A percentile compares a stretch with the other conserved stretches of the same genome.
These are phyloP conservation scores for Zychaea mexicana DNA, from an alignment of 371 early-diverging fungal genomes.

Conservation along the genomic window DNA sequence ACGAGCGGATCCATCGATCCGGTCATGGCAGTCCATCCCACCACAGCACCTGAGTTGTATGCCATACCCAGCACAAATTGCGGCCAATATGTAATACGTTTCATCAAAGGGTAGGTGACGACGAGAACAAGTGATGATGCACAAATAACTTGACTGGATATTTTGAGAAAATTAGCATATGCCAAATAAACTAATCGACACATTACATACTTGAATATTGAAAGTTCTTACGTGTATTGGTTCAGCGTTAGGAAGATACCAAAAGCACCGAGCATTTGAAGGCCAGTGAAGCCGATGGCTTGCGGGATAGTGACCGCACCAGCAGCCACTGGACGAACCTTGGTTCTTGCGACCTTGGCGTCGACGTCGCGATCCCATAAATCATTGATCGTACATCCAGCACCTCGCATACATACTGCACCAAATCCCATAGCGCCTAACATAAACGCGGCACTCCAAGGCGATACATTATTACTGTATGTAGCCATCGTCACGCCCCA, in stretches of 20 bases:
- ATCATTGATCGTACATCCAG: conserved; percentile 97
- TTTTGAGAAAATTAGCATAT: conserved; percentile 3
- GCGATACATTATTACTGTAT: conserved; percentile 54
- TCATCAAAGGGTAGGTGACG: conserved; percentile 92
- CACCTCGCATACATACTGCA: conserved; percentile 94
- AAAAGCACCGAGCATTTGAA: conserved; percentile 82
- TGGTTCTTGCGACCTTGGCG: conserved; percentile 85
- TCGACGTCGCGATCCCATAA: conserved; percentile 94
- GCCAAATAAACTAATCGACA: too few species aligned
- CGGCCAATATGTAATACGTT: conserved; percentile 95
- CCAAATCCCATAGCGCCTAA: conserved; percentile 88
- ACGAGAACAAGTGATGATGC: conserved; percentile 82
- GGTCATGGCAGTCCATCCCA: conserved; percentile 93
- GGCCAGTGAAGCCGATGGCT: conserved; percentile 81
- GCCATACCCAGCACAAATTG: conserved; percentile 89
- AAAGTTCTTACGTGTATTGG: conserved; percentile 65
- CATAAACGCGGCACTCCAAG: conserved; percentile 59
- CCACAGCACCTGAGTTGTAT: conserved; percentile 94
- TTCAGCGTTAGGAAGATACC: conserved; percentile 79
- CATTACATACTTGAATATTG: too few species aligned
- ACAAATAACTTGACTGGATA: conserved; percentile 75
- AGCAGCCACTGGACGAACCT: conserved; percentile 83
- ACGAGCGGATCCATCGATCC: conserved; percentile 73
- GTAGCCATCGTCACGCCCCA: conserved; percentile 87
- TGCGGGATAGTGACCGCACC: conserved; percentile 70